Conservation (phyloP, 2,329 filamentous ascomycete genomes). For the Fusarium sp. region DNA sequence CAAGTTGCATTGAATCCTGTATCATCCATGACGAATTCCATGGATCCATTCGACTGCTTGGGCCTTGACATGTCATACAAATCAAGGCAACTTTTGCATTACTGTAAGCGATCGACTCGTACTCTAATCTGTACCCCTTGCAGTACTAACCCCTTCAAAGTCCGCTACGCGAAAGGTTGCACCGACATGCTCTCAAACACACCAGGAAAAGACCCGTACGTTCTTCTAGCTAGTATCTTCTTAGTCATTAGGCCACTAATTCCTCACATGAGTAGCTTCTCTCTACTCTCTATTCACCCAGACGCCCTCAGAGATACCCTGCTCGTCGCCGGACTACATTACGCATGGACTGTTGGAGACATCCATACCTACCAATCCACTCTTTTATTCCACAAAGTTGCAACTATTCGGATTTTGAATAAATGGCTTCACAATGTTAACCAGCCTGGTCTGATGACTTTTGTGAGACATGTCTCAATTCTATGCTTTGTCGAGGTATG, state of each 20-base stretch:
- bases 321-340: slow-evolving; percentile 35
- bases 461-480: slow-evolving; percentile 35
- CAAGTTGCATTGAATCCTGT: not conserved
- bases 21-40: slow-evolving; percentile 4
- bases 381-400: slow-evolving; percentile 40
- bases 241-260: not conserved
- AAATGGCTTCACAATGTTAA: slow-evolving; percentile 26
- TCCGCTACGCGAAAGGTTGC: slow-evolving; percentile 28
- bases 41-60: slow-evolving; percentile 37
- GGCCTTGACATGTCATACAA: slow-evolving; percentile 40
- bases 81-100: slow-evolving; percentile 41
- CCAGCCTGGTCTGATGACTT: slow-evolving; percentile 23
- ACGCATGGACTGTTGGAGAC: slow-evolving; percentile 39
- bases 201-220: slow-evolving; percentile 19
- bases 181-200: slow-evolving; percentile 10
- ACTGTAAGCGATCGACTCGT: slow-evolving; percentile 27
- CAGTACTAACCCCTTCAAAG: not conserved
- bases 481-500: slow-evolving; percentile 37
- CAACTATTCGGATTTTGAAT: slow-evolving; percentile 31
- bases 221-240: fast-evolving
- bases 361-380: slow-evolving; percentile 33
- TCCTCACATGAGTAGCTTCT: slow-evolving; percentile 3
- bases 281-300: slow-evolving; percentile 31
- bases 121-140: too few species aligned
- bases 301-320: slow-evolving; percentile 38